phyloP scores from a whole-genome alignment of 768 basidiomycete genomes.

The Inosperma sp. region DNA sequence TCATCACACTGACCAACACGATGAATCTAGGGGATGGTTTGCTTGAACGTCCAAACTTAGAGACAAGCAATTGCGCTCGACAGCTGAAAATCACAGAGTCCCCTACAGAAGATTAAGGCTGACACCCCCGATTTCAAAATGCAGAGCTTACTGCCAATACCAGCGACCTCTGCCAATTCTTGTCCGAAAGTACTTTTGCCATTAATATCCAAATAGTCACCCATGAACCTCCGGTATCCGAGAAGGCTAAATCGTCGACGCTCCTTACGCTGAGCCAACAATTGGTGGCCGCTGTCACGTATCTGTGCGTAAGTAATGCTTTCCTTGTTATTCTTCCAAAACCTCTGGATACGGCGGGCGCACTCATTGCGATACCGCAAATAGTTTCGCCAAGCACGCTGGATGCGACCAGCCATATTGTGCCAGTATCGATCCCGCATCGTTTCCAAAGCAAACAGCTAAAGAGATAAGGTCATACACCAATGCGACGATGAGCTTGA shows the following conservation, averaged over 20 bases:
- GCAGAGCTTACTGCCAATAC: slow-evolving; percentile 59
- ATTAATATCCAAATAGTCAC: slow-evolving; percentile 92
- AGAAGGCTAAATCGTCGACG: slow-evolving; percentile 88
- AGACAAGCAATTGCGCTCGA: slow-evolving; percentile 74
- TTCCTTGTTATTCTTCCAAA: slow-evolving; percentile 99
- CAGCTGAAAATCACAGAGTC: slow-evolving; percentile 85
- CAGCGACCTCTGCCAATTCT: slow-evolving; percentile 67
- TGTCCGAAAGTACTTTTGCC: slow-evolving; percentile 74
- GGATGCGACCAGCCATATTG: slow-evolving; percentile 97
- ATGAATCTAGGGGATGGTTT: slow-evolving; percentile 89
- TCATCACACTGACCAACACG: slow-evolving; percentile 63
- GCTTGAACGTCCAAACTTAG: slow-evolving; percentile 82
- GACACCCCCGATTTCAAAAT: neutral
- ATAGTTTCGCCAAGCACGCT: slow-evolving; percentile 94
- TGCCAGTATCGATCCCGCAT: slow-evolving; percentile 99
- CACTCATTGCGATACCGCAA: slow-evolving; percentile 94
- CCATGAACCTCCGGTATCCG: slow-evolving; percentile 91
- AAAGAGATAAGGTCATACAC: slow-evolving; percentile 9
- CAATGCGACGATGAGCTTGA: neutral
- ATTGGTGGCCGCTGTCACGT: slow-evolving; percentile 92
- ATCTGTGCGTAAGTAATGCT: slow-evolving; percentile 81
- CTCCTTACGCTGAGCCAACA: slow-evolving; percentile 90
- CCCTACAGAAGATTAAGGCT: slow-evolving; percentile 36
- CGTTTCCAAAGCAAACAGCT: slow-evolving; percentile 97
- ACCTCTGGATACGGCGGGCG: slow-evolving; percentile 90